Percentiles rank a stretch among this genome's conserved stretches.
Conservation (phyloP, 2,329 filamentous ascomycete species). For the Verticillium zaregamsianum region DNA sequence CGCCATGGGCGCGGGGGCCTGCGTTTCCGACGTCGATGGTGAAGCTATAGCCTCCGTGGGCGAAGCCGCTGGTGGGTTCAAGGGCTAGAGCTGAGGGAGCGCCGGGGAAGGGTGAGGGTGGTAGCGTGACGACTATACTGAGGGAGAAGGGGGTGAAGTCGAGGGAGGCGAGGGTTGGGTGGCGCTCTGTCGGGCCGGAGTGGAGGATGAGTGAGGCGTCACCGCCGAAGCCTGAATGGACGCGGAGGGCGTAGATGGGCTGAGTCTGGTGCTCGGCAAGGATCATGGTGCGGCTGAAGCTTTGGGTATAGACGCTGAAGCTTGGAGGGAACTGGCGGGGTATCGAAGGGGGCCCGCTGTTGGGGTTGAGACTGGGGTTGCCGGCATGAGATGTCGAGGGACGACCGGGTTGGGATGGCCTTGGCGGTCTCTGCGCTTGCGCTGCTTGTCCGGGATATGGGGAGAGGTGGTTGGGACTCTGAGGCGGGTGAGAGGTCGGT, state of each 20-base stretch:
- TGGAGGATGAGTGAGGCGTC: slow-evolving; percentile 13
- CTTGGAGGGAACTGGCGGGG: slow-evolving; percentile 11
- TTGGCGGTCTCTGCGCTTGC: background rate
- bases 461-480: background rate
- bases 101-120: slow-evolving; percentile 7
- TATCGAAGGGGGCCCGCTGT: background rate
- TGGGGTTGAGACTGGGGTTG: background rate
- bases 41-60: slow-evolving; percentile 24
- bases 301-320: slow-evolving; percentile 13
- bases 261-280: slow-evolving; percentile 11
- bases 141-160: slow-evolving; percentile 3
- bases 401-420: background rate
- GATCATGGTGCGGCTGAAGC: slow-evolving; percentile 11
- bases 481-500: background rate
- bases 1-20: background rate
- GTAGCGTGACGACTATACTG: slow-evolving; percentile 9
- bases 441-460: background rate
- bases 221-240: slow-evolving; percentile 9
- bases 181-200: slow-evolving; percentile 10
- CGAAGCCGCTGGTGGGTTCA: slow-evolving; percentile 5
- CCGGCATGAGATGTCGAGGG: background rate
- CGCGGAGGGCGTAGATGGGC: slow-evolving; percentile 11
- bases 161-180: slow-evolving; percentile 10
- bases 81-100: slow-evolving; percentile 5
- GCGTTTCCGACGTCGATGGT: slow-evolving; percentile 23